Conservation (phyloP, 441 rosid species). For the Macaranga tanarius region DNA sequence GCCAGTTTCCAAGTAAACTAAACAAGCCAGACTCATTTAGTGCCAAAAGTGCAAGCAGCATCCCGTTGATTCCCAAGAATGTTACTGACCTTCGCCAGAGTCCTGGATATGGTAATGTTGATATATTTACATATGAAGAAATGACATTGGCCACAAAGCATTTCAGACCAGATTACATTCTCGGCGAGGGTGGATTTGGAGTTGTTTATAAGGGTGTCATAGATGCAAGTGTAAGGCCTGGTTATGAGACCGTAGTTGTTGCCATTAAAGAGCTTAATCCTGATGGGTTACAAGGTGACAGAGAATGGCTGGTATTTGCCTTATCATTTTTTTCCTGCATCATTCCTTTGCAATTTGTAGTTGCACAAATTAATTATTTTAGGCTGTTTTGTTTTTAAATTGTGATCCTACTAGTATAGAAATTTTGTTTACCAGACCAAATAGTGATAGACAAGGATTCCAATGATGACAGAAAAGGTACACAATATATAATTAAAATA, state of each 20-base stretch:
- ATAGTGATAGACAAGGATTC: neutral
- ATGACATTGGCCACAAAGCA: slow-evolving; percentile 78
- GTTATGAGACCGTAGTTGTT: slow-evolving; percentile 57
- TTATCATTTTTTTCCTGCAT: slow-evolving; percentile 11
- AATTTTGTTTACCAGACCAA: neutral
- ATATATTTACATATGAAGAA: slow-evolving; percentile 80
- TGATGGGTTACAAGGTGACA: slow-evolving; percentile 94
- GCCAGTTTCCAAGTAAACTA: slow-evolving; percentile 34
- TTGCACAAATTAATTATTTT: neutral
- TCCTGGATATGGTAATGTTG: slow-evolving; percentile 72
- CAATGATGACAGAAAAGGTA: neutral
- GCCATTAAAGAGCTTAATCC: slow-evolving; percentile 96
- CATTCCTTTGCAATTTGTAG: neutral
- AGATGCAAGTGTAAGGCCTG: slow-evolving; percentile 64
- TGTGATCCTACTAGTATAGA: neutral
- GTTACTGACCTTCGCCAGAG: slow-evolving; percentile 71
- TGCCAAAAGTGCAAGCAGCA: slow-evolving; percentile 29
- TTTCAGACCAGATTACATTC: slow-evolving; percentile 83
- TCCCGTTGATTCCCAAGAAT: slow-evolving; percentile 54
- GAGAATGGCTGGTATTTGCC: slow-evolving; percentile 94
- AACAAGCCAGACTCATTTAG: slow-evolving; percentile 38
- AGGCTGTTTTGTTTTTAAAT: neutral
- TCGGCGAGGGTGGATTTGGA: slow-evolving; percentile 98
- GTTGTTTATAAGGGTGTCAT: slow-evolving; percentile 88
- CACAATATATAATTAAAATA: neutral